phyloP scores from a whole-genome alignment of 2,329 filamentous ascomycete genomes.

The Didymella glomerata region DNA sequence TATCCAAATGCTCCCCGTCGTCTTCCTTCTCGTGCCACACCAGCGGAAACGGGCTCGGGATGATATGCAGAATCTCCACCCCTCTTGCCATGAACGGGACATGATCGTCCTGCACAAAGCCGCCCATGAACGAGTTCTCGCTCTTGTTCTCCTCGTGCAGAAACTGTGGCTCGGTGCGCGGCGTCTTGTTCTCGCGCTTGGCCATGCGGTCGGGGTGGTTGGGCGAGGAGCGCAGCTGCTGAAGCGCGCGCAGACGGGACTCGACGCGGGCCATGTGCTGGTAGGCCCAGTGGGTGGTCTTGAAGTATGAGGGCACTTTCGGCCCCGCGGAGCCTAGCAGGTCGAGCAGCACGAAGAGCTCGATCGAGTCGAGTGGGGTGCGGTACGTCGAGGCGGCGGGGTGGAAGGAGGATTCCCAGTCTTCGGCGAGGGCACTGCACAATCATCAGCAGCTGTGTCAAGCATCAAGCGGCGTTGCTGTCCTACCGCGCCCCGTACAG shows the following conservation, averaged over 20 bases:
- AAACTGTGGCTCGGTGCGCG: conserved; percentile 60
- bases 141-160: conserved; percentile 66
- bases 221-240: conserved; percentile 70
- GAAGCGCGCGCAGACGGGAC: conserved; percentile 72
- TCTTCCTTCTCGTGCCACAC: conserved; percentile 91
- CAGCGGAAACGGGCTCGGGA: conserved; percentile 80
- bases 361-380: conserved; percentile 80
- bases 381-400: conserved; percentile 76
- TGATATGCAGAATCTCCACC: conserved; percentile 91
- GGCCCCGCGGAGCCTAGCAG: conserved; percentile 78
- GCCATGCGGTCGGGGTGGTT: conserved; percentile 57
- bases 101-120: conserved; percentile 85
- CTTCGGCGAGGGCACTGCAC: conserved; percentile 73
- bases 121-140: conserved; percentile 58
- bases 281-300: conserved; percentile 94
- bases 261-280: conserved; percentile 78
- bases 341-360: conserved; percentile 88
- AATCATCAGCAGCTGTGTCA: not conserved
- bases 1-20: conserved; percentile 84
- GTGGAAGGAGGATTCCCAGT: conserved; percentile 79
- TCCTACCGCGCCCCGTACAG: conserved; percentile 84
- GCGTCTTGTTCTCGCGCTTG: conserved; percentile 40
- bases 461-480: not conserved
- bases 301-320: conserved; percentile 83
- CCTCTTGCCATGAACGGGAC: conserved; percentile 88